phyloP scores from a whole-genome alignment of 495 filamentous ascomycete genomes.

The Penicillium riverlandense region DNA sequence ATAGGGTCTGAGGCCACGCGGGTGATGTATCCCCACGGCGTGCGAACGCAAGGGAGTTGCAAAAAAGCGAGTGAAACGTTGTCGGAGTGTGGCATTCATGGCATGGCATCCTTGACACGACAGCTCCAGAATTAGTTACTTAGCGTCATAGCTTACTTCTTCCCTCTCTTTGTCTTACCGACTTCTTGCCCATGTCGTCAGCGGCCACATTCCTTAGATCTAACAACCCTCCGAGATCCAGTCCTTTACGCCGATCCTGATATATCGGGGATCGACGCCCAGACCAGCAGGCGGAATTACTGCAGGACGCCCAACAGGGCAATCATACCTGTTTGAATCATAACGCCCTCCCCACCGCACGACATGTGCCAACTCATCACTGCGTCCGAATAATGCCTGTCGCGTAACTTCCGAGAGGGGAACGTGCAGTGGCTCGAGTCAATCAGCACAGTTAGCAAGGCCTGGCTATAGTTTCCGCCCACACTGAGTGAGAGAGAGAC shows the following conservation, averaged over 20 bases:
- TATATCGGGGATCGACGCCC: background rate
- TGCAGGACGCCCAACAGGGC: conserved; percentile 20
- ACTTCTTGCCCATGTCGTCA: background rate
- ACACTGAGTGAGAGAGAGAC: background rate
- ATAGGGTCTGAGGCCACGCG: too few species aligned
- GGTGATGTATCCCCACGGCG: too few species aligned
- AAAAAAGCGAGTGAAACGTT: too few species aligned
- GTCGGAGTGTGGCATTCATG: too few species aligned
- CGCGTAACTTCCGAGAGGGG: conserved; percentile 24
- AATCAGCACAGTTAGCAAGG: too few species aligned
- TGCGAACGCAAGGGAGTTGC: too few species aligned
- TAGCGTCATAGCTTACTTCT: too few species aligned
- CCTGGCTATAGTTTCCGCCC: too few species aligned
- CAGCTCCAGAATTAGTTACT: too few species aligned
- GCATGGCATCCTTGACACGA: too few species aligned
- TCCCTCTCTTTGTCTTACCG: too few species aligned
- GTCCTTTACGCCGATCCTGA: background rate
- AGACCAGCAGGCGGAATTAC: conserved; percentile 1
- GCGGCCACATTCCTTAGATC: too few species aligned
- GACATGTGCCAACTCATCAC: conserved; percentile 80
- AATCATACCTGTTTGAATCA: conserved; percentile 13
- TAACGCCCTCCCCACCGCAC: conserved; percentile 25
- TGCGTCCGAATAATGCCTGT: conserved; percentile 55
- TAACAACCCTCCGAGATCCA: background rate
- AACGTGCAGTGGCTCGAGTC: conserved; percentile 1